Conservation (phyloP, 1,139 yeast species). For the Saccharomycopsis hybrid region DNA sequence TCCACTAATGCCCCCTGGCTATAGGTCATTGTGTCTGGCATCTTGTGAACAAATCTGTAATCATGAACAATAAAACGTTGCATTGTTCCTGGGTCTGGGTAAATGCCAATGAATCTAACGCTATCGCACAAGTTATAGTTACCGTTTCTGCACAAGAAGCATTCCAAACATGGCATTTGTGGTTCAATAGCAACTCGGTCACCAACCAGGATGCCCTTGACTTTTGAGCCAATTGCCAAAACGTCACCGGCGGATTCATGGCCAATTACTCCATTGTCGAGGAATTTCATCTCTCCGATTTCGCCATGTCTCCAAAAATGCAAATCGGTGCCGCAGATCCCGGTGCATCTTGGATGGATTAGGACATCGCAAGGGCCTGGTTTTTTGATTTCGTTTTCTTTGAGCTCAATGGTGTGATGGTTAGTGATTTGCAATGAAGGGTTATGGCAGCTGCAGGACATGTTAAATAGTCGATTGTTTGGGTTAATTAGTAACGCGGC, state of each 20-base stretch:
- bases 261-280: conserved; percentile 51
- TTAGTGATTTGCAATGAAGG: conserved; percentile 32
- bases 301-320: conserved; percentile 39
- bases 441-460: conserved; percentile 22
- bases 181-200: conserved; percentile 40
- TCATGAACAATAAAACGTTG: conserved; percentile 27
- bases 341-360: conserved; percentile 41
- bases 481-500: too few relatives aligned
- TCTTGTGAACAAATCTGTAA: conserved; percentile 27
- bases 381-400: conserved; percentile 27
- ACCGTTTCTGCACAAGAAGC: conserved; percentile 30
- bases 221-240: conserved; percentile 32
- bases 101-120: conserved; percentile 29
- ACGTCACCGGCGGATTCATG: conserved; percentile 48
- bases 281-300: conserved; percentile 27
- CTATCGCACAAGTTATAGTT: conserved; percentile 27
- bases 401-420: conserved; percentile 31
- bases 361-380: conserved; percentile 37
- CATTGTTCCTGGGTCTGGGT: conserved; percentile 29
- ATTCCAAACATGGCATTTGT: conserved; percentile 30
- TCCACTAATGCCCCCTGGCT: conserved; percentile 33
- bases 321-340: conserved; percentile 41
- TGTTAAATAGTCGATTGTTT: too few relatives aligned
- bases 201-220: conserved; percentile 31
- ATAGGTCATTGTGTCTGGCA: conserved; percentile 30